phyloP scores from a whole-genome alignment of 192 early-diverging fungal genomes.

The Podila epigama region DNA sequence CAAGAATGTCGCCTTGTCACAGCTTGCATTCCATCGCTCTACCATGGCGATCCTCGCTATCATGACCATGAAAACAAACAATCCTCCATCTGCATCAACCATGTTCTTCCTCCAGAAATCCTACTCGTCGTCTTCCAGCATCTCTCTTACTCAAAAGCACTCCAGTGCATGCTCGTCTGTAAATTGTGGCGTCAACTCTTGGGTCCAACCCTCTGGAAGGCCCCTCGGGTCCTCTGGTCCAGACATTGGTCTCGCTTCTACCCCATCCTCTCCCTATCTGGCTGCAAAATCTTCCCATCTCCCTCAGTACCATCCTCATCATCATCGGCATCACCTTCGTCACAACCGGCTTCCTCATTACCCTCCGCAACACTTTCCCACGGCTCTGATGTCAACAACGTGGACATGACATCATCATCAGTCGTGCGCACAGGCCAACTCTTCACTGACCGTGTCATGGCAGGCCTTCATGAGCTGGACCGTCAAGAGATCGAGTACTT shows the following conservation, averaged over 20 bases:
- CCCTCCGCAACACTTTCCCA: no score
- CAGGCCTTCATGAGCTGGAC: constrained; percentile 20
- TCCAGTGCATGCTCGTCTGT: constrained; percentile 39
- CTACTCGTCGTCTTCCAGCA: constrained; percentile 16
- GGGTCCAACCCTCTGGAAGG: constrained; percentile 28
- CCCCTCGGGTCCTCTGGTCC: constrained; percentile 41
- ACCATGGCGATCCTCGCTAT: no score
- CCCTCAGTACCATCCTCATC: background rate
- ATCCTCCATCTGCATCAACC: constrained; percentile 9
- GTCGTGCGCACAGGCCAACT: background rate
- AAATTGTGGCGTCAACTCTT: constrained; percentile 22
- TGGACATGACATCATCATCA: background rate
- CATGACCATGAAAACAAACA: background rate
- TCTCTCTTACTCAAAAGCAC: background rate
- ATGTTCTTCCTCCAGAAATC: constrained; percentile 18
- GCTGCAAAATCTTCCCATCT: no score
- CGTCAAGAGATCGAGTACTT: constrained; percentile 21
- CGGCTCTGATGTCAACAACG: background rate
- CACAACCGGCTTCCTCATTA: background rate
- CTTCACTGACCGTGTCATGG: background rate
- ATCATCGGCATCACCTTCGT: background rate
- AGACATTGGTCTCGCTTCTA: constrained; percentile 35
- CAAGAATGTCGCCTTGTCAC: no score
- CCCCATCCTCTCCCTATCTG: constrained; percentile 3
- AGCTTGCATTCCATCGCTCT: no score